These are phyloP conservation scores for Pythium aquatile DNA, from an alignment of 352 stramenopile genomes.

Conservation along the genomic window DNA sequence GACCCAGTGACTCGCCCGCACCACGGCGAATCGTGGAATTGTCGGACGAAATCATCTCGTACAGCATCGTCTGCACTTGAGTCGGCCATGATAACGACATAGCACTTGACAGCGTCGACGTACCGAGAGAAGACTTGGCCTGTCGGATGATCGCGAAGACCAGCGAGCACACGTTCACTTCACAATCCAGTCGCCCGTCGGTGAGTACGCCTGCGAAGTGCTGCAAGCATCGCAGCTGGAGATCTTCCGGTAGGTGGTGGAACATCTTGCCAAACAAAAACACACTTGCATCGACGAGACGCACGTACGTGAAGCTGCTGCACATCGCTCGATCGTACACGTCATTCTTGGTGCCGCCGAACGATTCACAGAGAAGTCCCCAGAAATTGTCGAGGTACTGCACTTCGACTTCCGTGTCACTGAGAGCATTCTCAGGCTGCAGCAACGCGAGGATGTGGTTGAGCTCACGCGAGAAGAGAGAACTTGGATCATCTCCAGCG, in stretches of 20 bases:
- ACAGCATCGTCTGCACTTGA: constrained; percentile 81
- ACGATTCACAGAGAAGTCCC: constrained; percentile 39
- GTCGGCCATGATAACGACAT: constrained; percentile 42
- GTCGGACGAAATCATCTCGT: constrained; percentile 73
- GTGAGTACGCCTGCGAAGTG: constrained; percentile 68
- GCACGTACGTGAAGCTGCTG: constrained; percentile 80
- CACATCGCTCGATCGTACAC: constrained; percentile 38
- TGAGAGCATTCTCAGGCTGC: constrained; percentile 69
- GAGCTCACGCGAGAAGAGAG: constrained; percentile 70
- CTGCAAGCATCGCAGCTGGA: constrained; percentile 80
- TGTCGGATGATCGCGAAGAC: constrained; percentile 64
- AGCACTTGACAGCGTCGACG: constrained; percentile 27
- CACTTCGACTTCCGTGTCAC: constrained; percentile 80
- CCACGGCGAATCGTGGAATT: constrained; percentile 61
- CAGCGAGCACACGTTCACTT: constrained; percentile 78
- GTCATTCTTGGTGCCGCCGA: constrained; percentile 25
- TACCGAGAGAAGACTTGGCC: constrained; percentile 31
- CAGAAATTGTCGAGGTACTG: constrained; percentile 83
- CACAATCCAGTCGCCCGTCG: constrained; percentile 57
- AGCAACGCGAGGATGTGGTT: constrained; percentile 75
- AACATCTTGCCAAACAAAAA: constrained; percentile 77
- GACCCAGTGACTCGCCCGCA: constrained; percentile 72
- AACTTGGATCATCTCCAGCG: constrained; percentile 56
- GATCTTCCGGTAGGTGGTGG: constrained; percentile 75
- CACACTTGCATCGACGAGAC: constrained; percentile 77